Evolutionary conservation across 2,329 filamentous ascomycete genomes (phyloP).

Genomic region (Cladosporium sp.): DNA sequence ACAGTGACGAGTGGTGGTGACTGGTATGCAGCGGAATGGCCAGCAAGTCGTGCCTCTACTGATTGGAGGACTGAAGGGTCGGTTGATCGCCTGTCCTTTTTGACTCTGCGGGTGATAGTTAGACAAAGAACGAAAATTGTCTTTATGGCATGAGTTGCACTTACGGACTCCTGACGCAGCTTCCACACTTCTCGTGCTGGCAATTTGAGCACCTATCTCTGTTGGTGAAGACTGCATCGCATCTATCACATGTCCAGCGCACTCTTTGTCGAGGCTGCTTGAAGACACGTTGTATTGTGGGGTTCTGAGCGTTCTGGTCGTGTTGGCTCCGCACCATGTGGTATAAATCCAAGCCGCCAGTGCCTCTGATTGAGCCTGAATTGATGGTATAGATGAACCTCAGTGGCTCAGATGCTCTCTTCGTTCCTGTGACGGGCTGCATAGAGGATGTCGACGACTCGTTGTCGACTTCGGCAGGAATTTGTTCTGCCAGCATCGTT

Average conservation of each 20-base stretch:
- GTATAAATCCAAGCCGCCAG: constrained; percentile 10
- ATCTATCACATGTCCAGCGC: constrained; percentile 56
- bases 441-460: neutral
- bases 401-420: neutral
- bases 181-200: constrained; percentile 55
- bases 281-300: constrained; percentile 35
- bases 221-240: constrained; percentile 55
- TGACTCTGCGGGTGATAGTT: constrained; percentile 41
- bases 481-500: neutral
- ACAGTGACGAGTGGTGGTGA: neutral
- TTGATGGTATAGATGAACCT: constrained; percentile 8
- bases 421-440: neutral
- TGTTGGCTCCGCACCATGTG: neutral
- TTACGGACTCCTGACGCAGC: constrained; percentile 54
- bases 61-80: constrained; percentile 58
- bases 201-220: constrained; percentile 58
- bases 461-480: neutral
- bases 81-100: constrained; percentile 57
- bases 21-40: neutral
- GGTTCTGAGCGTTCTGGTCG: constrained; percentile 22
- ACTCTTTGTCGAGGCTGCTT: constrained; percentile 43
- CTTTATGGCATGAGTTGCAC: constrained; percentile 20
- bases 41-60: constrained; percentile 41
- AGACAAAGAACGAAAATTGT: neutral
- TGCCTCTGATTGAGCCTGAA: neutral